A percentile compares a stretch with the other conserved stretches of the same genome.
phyloP scores from a whole-genome alignment of 257 asterid genomes.

The Rauvolfia tetraphylla region DNA sequence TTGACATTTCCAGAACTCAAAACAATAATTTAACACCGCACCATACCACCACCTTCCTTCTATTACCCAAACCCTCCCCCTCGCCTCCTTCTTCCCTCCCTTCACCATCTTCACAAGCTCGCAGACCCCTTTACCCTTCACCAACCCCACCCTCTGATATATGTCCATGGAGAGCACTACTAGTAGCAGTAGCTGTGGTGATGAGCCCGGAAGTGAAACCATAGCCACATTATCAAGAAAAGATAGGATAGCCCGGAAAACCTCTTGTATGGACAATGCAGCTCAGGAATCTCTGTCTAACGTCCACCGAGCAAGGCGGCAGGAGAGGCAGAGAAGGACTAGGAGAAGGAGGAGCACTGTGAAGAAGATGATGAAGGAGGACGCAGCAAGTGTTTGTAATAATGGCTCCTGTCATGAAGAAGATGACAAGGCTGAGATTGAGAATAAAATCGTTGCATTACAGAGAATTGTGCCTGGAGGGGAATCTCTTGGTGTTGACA shows the following conservation, averaged over 20 bases:
- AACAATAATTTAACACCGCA: conserved; percentile 42
- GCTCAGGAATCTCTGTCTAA: conserved; percentile 17
- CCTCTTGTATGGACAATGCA: conserved; percentile 8
- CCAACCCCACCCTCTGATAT: neutral
- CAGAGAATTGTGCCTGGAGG: conserved; percentile 69
- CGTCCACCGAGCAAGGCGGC: conserved; percentile 19
- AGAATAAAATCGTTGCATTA: conserved; percentile 47
- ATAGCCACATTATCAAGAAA: conserved; percentile 24
- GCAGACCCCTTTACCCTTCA: neutral
- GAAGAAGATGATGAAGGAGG: conserved; percentile 16
- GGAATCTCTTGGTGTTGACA: conserved; percentile 38
- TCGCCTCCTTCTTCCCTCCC: neutral
- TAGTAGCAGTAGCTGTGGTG: neutral
- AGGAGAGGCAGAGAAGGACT: conserved; percentile 19
- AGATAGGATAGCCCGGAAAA: conserved; percentile 10
- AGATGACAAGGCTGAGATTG: conserved; percentile 40
- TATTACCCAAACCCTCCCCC: neutral
- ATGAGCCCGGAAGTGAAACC: conserved; percentile 12
- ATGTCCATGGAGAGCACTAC: conserved; percentile 29
- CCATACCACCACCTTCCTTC: conserved; percentile 18
- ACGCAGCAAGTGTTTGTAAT: neutral
- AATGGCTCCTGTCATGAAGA: conserved; percentile 3
- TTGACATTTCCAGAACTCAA: conserved; percentile 41
- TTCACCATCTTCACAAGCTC: neutral
- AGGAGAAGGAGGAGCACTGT: conserved; percentile 11